These are phyloP conservation scores for Emericellopsis atlantica DNA, from an alignment of 2,329 filamentous ascomycete genomes.

Conservation along the genomic window DNA sequence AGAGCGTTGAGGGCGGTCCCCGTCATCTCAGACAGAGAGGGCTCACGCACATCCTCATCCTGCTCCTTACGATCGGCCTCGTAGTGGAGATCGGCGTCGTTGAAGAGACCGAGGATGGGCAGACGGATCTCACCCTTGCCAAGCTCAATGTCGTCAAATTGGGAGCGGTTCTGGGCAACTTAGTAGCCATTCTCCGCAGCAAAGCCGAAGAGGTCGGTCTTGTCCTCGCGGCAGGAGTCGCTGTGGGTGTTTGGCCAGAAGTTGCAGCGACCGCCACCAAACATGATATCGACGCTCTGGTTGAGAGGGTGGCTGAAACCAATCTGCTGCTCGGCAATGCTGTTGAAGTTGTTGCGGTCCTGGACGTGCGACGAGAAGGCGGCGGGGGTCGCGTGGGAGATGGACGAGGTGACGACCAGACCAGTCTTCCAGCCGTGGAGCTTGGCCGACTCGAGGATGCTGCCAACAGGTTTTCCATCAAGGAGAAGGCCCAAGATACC, in stretches of 20 bases:
- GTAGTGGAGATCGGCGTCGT: conserved; percentile 17
- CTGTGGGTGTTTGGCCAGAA: conserved; percentile 20
- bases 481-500: conserved; percentile 18
- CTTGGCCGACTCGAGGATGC: conserved; percentile 23
- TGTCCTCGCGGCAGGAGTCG: conserved; percentile 20
- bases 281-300: conserved; percentile 19
- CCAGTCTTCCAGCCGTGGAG: conserved; percentile 20
- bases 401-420: conserved; percentile 20
- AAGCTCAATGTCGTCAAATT: conserved; percentile 14
- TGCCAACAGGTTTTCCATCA: conserved; percentile 17
- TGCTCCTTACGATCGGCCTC: conserved; percentile 16
- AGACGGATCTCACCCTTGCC: conserved; percentile 12
- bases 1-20: conserved; percentile 19
- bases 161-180: conserved; percentile 17
- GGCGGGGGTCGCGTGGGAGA: conserved; percentile 17
- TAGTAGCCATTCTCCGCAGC: conserved; percentile 17
- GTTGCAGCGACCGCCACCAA: conserved; percentile 23
- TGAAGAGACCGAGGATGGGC: conserved; percentile 22
- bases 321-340: conserved; percentile 22
- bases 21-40: conserved; percentile 11
- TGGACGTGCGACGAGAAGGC: conserved; percentile 17
- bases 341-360: conserved; percentile 15
- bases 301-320: conserved; percentile 19
- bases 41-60: conserved; percentile 7
- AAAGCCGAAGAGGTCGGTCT: conserved; percentile 18